Conservation (phyloP, 2,329 filamentous ascomycete species). For the Fusarium austroafricanum region DNA sequence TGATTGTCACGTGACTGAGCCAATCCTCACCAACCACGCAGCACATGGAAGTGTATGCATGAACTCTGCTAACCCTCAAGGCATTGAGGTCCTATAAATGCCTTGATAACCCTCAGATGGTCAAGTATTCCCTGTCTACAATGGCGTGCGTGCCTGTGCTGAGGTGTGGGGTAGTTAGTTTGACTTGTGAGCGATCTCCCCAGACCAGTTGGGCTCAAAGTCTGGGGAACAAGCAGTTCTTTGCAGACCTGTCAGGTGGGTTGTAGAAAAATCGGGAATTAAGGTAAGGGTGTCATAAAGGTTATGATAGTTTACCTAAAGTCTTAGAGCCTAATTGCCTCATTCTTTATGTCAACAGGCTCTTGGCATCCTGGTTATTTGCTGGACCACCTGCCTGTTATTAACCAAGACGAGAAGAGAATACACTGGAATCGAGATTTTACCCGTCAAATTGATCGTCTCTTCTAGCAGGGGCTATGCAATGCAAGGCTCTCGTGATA, state of each 20-base stretch:
- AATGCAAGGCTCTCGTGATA: constrained; percentile 12
- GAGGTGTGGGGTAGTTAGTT: constrained; percentile 37
- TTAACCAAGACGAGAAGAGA: constrained; percentile 10
- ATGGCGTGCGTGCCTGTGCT: constrained; percentile 27
- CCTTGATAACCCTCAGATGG: not conserved
- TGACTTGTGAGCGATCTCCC: constrained; percentile 21
- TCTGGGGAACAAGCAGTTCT: constrained; percentile 32
- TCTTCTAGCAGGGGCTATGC: not conserved
- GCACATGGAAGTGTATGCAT: constrained; percentile 11
- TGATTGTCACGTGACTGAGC: not conserved
- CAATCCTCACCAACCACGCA: constrained; percentile 3
- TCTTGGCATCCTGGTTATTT: no score
- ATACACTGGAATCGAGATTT: constrained; percentile 15
- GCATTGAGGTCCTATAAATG: not conserved
- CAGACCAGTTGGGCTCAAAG: constrained; percentile 31
- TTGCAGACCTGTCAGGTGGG: not conserved
- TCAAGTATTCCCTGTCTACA: constrained; percentile 11
- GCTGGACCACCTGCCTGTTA: no score
- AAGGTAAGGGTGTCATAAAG: no score
- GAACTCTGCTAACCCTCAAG: not conserved
- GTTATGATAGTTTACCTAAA: no score
- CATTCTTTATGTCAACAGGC: no score
- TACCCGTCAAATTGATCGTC: not conserved
- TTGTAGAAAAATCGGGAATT: no score
- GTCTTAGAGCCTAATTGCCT: no score